Evolutionary conservation across 768 basidiomycete species (phyloP).

Genomic region (Kwoniella mangroviensis): DNA sequence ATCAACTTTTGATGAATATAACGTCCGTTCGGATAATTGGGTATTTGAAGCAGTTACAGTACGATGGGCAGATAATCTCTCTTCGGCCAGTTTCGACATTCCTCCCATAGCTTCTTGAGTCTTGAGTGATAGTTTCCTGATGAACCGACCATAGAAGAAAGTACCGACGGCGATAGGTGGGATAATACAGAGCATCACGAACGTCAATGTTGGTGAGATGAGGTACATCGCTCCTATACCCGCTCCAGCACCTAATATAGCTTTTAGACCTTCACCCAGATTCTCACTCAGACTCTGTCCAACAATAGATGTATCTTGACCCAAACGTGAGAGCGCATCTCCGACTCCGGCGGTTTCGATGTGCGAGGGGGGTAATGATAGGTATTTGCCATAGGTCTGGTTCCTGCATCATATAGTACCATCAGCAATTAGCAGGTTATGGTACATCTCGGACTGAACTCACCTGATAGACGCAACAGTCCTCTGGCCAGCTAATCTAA

Average conservation of each 20-base stretch:
- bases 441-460: slow-evolving; percentile 2
- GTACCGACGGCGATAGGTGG: slow-evolving; percentile 35
- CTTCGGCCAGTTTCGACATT: slow-evolving; percentile 90
- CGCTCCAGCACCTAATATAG: slow-evolving; percentile 47
- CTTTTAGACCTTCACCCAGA: slow-evolving; percentile 53
- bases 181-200: slow-evolving; percentile 90
- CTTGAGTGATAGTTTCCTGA: slow-evolving; percentile 83
- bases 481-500: slow-evolving; percentile 50
- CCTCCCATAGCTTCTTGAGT: slow-evolving; percentile 94
- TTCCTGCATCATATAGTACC: slow-evolving; percentile 31
- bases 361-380: slow-evolving; percentile 49
- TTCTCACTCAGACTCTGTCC: slow-evolving; percentile 51
- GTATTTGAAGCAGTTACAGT: slow-evolving; percentile 80
- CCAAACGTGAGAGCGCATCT: slow-evolving; percentile 51
- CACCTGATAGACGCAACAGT: slow-evolving; percentile 48
- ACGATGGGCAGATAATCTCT: slow-evolving; percentile 65
- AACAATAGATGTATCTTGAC: slow-evolving; percentile 52
- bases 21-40: slow-evolving; percentile 70
- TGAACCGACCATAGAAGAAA: slow-evolving; percentile 61
- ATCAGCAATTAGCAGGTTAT: background rate
- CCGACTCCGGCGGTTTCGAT: slow-evolving; percentile 52
- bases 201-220: slow-evolving; percentile 73
- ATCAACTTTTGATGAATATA: slow-evolving; percentile 68
- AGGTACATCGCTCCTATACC: slow-evolving; percentile 86
- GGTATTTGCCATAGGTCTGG: slow-evolving; percentile 50